Percentiles rank a stretch among this genome's conserved stretches.
Evolutionary conservation across 306 rosid genomes (phyloP).

Genomic region (Lablab purpureus): DNA sequence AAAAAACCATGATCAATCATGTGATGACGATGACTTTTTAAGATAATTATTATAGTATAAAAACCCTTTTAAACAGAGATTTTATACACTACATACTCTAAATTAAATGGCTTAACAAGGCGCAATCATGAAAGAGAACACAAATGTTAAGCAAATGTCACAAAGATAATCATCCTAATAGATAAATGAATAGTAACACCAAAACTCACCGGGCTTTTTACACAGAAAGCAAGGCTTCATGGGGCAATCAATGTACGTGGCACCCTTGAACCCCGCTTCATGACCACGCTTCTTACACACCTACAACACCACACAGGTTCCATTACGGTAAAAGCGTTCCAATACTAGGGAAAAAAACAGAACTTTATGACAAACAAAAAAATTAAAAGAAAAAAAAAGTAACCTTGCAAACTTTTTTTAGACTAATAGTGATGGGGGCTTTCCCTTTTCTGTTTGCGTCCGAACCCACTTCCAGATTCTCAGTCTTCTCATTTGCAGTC

Average conservation of each 20-base stretch:
- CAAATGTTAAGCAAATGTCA: neutral
- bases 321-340: neutral
- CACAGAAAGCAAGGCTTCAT: constrained; percentile 99
- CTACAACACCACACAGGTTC: constrained; percentile 44
- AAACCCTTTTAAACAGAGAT: neutral
- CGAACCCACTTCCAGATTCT: constrained; percentile 51
- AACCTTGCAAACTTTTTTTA: constrained; percentile 91
- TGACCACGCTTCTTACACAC: constrained; percentile 93
- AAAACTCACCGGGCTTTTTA: constrained; percentile 79
- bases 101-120: neutral
- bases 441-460: constrained; percentile 66
- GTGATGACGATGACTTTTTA: neutral
- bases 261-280: constrained; percentile 96
- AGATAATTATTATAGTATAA: neutral
- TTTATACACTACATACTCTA: neutral
- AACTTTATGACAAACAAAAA: neutral
- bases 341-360: neutral
- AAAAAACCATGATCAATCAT: neutral
- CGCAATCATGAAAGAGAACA: neutral
- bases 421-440: constrained; percentile 64
- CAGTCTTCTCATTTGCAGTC: constrained; percentile 40
- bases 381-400: neutral
- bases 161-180: neutral
- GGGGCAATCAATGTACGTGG: constrained; percentile 96
- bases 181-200: neutral